These are phyloP conservation scores for Talaromyces albobiverticillius DNA, from an alignment of 2,329 filamentous ascomycete genomes.

Conservation along the genomic window DNA sequence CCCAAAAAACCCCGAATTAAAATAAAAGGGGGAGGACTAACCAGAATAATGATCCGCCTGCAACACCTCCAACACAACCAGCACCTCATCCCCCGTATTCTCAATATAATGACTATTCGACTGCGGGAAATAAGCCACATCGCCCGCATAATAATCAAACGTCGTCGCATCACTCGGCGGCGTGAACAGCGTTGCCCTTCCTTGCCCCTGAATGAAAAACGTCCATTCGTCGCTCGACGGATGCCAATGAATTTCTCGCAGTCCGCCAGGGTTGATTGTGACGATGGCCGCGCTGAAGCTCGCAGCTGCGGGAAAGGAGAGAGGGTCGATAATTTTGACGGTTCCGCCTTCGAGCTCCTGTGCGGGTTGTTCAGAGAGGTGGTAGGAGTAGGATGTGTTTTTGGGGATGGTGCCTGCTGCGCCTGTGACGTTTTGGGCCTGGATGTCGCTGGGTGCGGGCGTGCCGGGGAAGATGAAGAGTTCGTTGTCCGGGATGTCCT, in stretches of 20 bases:
- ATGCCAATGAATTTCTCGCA: conserved; percentile 83
- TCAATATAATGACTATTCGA: conserved; percentile 82
- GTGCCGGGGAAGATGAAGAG: conserved; percentile 78
- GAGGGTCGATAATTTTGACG: conserved; percentile 73
- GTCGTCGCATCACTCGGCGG: conserved; percentile 67
- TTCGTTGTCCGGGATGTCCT: conserved; percentile 61
- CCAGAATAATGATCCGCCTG: conserved; percentile 62
- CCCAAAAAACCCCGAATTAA: too few relatives aligned
- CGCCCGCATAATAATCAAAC: conserved; percentile 72
- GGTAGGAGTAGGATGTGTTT: conserved; percentile 64
- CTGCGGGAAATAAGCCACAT: conserved; percentile 72
- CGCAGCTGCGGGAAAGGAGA: conserved; percentile 70
- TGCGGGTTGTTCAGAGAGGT: conserved; percentile 68
- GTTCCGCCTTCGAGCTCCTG: conserved; percentile 65
- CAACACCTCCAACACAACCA: conserved; percentile 74
- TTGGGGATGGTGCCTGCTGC: conserved; percentile 66
- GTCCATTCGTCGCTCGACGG: conserved; percentile 77
- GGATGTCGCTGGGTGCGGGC: conserved; percentile 59
- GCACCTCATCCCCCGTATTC: conserved; percentile 70
- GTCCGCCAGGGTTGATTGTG: conserved; percentile 66
- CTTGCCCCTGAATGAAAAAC: conserved; percentile 71
- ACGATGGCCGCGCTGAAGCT: conserved; percentile 71
- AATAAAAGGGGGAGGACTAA: conserved; percentile 27
- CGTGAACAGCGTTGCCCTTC: conserved; percentile 71
- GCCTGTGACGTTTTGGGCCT: conserved; percentile 59